Base-by-base conservation (phyloP, 2,329 filamentous ascomycete genomes). In the Microdochium bolleyi region DNA sequence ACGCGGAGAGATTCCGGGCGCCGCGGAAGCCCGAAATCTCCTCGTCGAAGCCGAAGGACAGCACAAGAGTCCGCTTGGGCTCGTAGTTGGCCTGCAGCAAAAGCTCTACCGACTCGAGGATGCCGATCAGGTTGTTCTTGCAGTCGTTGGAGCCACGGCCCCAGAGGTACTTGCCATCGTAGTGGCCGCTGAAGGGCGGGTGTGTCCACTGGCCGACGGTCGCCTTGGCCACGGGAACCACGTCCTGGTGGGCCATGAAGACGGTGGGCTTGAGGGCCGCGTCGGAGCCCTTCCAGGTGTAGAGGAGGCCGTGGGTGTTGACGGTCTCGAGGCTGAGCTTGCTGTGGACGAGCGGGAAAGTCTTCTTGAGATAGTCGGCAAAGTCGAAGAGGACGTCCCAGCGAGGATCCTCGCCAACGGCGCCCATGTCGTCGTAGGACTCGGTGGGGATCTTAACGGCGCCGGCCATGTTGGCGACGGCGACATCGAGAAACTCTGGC, bases 1-100 rank as follows among this genome's bases (percentile, higher is more conserved):
- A 73, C 9, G 71, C 59, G 0, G 75, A 72, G 34, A 86, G 77
- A 2, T 68, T 65, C 0, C 73, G 75, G 0, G 83, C 83, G 3
- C 83, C 83, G 22, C 78, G 72, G 21, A 67, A 70, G 8, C 82
- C 80, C 16, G 76, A 77, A 49, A 76, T 80, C 62, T 87, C 83
- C 57, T 87, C 83, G 53, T 87, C 83, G 54, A 84, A 87, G 0
- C 83, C 83, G 57, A 85, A 83, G 2, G 79, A 79, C 3, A 85
- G 60, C 2, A 87, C 62, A 4, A 86, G 68, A 0, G 81, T 83
- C 48, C 83, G 73, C 52, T 70, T 73, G 0, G 82, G 83, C 1
- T 67, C 58, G 70, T 76, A 85, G 3, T 67, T 57, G 37, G 78
- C 71, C 0, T 70, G 66, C 16, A 86, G 64, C 0, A 84, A 67